Evolutionary conservation across 139 green algal genomes (phyloP).

Genomic region (Gonium pectorale): DNA sequence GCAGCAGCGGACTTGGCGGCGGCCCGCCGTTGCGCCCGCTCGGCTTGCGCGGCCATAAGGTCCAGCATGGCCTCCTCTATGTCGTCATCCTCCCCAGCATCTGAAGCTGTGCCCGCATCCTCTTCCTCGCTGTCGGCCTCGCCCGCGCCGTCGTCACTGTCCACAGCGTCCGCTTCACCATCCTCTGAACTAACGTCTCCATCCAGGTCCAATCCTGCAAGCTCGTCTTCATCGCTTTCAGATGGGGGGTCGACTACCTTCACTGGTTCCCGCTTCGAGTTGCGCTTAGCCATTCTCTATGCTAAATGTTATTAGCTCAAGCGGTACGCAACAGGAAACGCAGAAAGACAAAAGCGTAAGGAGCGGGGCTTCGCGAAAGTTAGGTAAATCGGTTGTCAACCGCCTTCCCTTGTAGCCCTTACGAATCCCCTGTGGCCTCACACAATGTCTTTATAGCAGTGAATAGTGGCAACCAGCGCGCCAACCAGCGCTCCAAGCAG

Average conservation of each 20-base stretch:
- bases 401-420: no score
- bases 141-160: conserved; percentile 39
- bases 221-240: conserved; percentile 22
- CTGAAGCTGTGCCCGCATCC: conserved; percentile 37
- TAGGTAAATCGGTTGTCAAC: no score
- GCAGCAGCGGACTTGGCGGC: conserved; percentile 2
- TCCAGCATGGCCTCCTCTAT: conserved; percentile 64
- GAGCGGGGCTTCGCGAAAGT: no score
- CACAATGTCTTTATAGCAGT: no score
- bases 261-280: background rate
- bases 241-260: background rate
- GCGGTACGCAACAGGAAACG: no score
- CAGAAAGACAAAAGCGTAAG: no score
- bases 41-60: conserved; percentile 17
- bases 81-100: conserved; percentile 68
- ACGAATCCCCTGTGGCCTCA: no score
- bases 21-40: conserved; percentile 22
- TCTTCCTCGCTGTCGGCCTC: conserved; percentile 35
- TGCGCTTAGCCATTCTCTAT: conserved; percentile 20
- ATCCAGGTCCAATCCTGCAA: conserved; percentile 14
- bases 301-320: no score
- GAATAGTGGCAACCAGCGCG: no score
- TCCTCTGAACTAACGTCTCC: conserved; percentile 29
- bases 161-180: conserved; percentile 39
- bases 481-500: no score